Base-by-base conservation (phyloP, 2,329 filamentous ascomycete species). In the Grosmannia penicillata region DNA sequence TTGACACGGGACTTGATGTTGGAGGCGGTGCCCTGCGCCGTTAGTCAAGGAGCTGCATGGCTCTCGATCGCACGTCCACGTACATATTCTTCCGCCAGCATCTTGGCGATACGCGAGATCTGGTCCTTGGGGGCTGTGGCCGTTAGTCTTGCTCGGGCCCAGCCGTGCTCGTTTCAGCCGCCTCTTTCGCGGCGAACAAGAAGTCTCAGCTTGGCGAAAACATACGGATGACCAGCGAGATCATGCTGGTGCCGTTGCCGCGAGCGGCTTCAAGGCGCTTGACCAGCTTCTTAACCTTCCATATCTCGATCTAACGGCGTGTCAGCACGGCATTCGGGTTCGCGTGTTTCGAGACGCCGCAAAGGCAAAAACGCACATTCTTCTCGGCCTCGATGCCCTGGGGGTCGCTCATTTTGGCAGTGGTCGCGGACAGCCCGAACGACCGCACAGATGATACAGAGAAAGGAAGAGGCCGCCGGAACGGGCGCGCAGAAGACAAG, bases 1-100 rank as follows among this genome's bases (percentile, higher is more conserved):
- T 98, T 98, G 68, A 98, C 91, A 57, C 91, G 87, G 43, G 91
- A 98, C 65, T 98, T 98, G 70, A 98, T 98, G 67, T 98, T 98
- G 53, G 87, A 95, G 44, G 91, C 93, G 43, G 91, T 98, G 58
- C 91, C 91, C 85, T 91, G 49, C 53, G 42, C 54, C 11, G 15
- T 19, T 7, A 32, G 3, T 15, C 10, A 18, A 39, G 36, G 25
- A 33, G 40, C n/a, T 31, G 17, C n/a, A 6, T 15, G n/a, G 7
- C 6, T 17, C 13, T 18, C 29, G 24, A 17, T 3, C 5, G 33
- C n/a, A 19, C n/a, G n/a, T n/a, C 4, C 13, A 66, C 82, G 49
- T 73, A 91, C 84, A 58, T 91, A 94, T 83, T 94, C 87, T 95
- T 98, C 91, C 69, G 93, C 93, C 79, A 98, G 82, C 91, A 98